These are phyloP conservation scores for Dictyostelium firmibasis DNA, from an alignment of 78 protist species.

Conservation along the genomic window DNA sequence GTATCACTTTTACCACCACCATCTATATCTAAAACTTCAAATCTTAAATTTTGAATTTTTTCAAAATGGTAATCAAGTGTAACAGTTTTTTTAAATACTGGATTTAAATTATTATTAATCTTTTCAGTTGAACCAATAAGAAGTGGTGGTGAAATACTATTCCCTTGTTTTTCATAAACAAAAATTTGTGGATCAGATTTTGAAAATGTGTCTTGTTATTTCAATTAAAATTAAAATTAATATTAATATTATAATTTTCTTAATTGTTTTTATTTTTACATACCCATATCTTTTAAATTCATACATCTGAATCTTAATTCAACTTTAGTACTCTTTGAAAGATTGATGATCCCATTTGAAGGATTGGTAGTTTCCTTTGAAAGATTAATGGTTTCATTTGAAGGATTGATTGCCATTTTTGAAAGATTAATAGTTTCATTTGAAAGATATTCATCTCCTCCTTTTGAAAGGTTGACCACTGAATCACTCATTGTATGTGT, in stretches of 20 bases:
- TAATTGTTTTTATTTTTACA: too few relatives aligned
- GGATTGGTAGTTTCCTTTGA: background rate
- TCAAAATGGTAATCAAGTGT: slow-evolving; percentile 28
- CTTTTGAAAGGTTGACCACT: background rate
- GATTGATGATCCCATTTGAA: background rate
- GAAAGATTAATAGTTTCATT: background rate
- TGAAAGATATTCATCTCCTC: background rate
- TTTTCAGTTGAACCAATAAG: slow-evolving; percentile 42
- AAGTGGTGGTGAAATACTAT: background rate
- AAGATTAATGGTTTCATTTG: background rate
- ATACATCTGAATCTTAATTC: slow-evolving; percentile 5
- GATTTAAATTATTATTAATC: slow-evolving; percentile 24
- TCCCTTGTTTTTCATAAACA: background rate
- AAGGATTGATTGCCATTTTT: background rate
- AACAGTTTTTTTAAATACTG: slow-evolving; percentile 5
- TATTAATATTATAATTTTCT: too few relatives aligned
- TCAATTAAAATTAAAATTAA: too few relatives aligned
- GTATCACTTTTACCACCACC: background rate
- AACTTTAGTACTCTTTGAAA: slow-evolving; percentile 1
- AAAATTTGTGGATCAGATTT: slow-evolving; percentile 40
- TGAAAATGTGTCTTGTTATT: background rate
- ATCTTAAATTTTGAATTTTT: background rate
- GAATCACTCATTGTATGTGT: background rate
- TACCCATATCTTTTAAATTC: background rate
- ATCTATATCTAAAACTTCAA: slow-evolving; percentile 38